A percentile compares a stretch with the other conserved stretches of the same genome.
phyloP scores from a whole-genome alignment of 1,284 basidiomycete species.

The Irpex sp. region DNA sequence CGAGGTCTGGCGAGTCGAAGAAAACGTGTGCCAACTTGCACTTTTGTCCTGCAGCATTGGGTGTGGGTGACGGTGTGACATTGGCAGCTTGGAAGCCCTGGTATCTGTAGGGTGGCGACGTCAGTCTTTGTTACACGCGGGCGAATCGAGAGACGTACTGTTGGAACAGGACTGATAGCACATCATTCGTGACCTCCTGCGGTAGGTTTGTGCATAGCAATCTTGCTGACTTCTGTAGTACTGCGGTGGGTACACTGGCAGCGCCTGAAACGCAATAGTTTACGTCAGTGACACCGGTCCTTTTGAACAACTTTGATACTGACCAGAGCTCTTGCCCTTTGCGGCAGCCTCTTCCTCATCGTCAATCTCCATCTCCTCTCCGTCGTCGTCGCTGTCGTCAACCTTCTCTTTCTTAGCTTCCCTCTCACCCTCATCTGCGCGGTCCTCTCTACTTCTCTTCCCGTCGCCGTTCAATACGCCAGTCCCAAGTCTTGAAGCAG shows the following conservation, averaged over 20 bases:
- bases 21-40: conserved; percentile 74
- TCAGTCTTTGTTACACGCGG: background rate
- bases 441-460: conserved; percentile 71
- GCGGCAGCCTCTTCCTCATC: conserved; percentile 59
- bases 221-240: conserved; percentile 58
- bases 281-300: conserved; percentile 6
- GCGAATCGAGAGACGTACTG: conserved; percentile 53
- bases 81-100: conserved; percentile 72
- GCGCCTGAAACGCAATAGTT: conserved; percentile 27
- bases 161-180: conserved; percentile 81
- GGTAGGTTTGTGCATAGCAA: conserved; percentile 77
- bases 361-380: conserved; percentile 85
- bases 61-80: conserved; percentile 62
- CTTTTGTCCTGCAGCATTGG: conserved; percentile 55
- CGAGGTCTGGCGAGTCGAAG: conserved; percentile 70
- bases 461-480: conserved; percentile 31
- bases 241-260: conserved; percentile 39
- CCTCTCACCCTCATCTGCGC: conserved; percentile 49
- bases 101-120: conserved; percentile 44
- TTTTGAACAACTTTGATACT: background rate
- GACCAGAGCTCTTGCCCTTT: conserved; percentile 19
- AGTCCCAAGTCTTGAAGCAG: conserved; percentile 14
- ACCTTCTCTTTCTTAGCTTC: conserved; percentile 64
- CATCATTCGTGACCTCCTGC: conserved; percentile 76
- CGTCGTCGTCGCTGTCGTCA: conserved; percentile 51